A percentile compares a stretch with the other conserved stretches of the same genome.
phyloP scores from a whole-genome alignment of 2,329 filamentous ascomycete species.

The Penicillium aurantiogriseum region DNA sequence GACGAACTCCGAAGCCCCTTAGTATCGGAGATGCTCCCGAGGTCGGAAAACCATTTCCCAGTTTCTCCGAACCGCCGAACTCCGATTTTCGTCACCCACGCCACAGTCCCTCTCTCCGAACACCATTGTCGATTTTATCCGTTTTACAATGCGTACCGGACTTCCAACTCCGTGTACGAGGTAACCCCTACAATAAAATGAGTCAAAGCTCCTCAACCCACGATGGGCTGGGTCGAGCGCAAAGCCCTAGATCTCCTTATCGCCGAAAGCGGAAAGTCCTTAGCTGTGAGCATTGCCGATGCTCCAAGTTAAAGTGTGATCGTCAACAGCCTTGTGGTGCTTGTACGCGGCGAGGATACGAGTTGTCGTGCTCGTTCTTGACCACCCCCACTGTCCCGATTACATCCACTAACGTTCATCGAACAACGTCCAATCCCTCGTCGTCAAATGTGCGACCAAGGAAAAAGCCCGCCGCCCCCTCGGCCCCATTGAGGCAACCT shows the following conservation, averaged over 20 bases:
- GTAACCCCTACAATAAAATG: background rate
- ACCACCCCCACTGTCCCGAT: background rate
- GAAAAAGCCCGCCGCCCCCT: background rate
- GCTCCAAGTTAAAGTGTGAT: background rate
- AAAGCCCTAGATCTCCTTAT: background rate
- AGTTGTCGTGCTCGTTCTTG: background rate
- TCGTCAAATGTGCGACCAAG: background rate
- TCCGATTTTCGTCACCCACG: background rate
- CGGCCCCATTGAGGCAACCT: background rate
- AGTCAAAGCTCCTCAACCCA: background rate
- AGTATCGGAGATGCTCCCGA: background rate
- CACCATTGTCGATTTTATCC: background rate
- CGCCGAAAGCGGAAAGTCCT: background rate
- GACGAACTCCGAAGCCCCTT: background rate
- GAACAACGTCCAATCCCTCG: background rate
- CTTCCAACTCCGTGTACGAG: background rate
- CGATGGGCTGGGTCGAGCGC: background rate
- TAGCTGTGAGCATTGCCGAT: background rate
- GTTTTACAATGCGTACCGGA: background rate
- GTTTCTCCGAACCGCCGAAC: background rate
- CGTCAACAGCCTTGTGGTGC: background rate
- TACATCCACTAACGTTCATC: background rate
- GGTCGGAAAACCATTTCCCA: background rate
- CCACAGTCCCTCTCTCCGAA: background rate
- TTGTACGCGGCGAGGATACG: background rate